Percentiles rank a stretch among this genome's conserved stretches.
Conservation (phyloP, 257 asterid genomes). For the Echites panduratus region DNA sequence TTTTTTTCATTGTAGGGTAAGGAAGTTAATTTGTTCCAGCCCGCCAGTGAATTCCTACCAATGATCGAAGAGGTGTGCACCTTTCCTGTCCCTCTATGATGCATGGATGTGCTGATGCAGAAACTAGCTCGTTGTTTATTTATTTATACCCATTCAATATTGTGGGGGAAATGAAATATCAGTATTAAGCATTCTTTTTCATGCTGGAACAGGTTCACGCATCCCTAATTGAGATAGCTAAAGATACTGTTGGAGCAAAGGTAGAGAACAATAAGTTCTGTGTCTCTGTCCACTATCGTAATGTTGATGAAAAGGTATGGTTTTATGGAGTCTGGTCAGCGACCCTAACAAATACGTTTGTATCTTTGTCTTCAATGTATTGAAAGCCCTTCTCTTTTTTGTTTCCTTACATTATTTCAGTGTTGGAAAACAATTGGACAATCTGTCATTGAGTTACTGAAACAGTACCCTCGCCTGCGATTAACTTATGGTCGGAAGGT, state of each 20-base stretch:
- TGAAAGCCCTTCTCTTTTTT: neutral
- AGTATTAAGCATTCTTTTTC: conserved; percentile 13
- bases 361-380: neutral
- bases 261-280: conserved; percentile 96
- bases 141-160: neutral
- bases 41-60: conserved; percentile 89
- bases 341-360: neutral
- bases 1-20: conserved; percentile 54
- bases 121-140: neutral
- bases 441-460: conserved; percentile 52
- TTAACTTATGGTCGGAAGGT: conserved; percentile 98
- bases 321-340: conserved; percentile 3
- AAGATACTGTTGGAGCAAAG: conserved; percentile 60
- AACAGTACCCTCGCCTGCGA: conserved; percentile 68
- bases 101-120: neutral
- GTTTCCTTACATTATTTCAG: conserved; percentile 33
- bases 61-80: conserved; percentile 70
- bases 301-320: conserved; percentile 77
- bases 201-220: conserved; percentile 46
- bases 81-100: conserved; percentile 3
- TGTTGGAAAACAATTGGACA: conserved; percentile 63
- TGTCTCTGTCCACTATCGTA: conserved; percentile 92
- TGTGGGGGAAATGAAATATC: neutral
- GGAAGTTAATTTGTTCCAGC: conserved; percentile 87
- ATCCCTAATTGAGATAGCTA: conserved; percentile 63